A percentile compares a stretch with the other conserved stretches of the same genome.
phyloP scores from a whole-genome alignment of 768 basidiomycete genomes.

The Amanita thiersii region DNA sequence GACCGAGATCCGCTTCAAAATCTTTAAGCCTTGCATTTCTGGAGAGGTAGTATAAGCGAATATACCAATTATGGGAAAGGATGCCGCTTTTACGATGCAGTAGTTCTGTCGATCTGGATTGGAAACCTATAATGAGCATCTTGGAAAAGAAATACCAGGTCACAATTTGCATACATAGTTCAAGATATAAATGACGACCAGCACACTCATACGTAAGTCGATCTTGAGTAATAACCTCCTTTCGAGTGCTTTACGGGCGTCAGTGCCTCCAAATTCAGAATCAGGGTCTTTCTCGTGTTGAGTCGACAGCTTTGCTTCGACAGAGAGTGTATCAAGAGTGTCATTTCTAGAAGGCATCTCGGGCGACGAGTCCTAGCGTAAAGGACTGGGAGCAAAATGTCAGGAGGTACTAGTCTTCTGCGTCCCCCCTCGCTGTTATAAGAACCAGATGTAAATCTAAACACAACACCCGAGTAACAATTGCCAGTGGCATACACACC shows the following conservation, averaged over 20 bases:
- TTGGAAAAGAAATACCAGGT: conserved; percentile 1
- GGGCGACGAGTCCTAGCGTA: too few species aligned
- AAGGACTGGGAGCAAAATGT: too few species aligned
- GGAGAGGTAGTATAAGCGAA: too few species aligned
- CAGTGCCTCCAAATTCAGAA: conserved; percentile 41
- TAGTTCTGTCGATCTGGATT: conserved; percentile 74
- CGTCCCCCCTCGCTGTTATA: too few species aligned
- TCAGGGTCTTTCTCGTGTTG: conserved; percentile 18
- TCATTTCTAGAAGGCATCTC: too few species aligned
- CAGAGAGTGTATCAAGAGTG: too few species aligned
- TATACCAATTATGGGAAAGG: background rate
- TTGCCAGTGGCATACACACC: too few species aligned
- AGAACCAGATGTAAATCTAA: too few species aligned
- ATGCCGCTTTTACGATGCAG: conserved; percentile 52
- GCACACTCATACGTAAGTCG: conserved; percentile 46
- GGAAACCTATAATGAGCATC: background rate
- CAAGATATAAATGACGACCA: conserved; percentile 43
- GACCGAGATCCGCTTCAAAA: conserved; percentile 58
- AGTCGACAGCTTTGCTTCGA: background rate
- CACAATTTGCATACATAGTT: conserved; percentile 28
- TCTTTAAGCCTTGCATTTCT: conserved; percentile 70
- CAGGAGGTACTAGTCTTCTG: too few species aligned
- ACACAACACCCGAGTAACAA: too few species aligned
- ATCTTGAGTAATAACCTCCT: conserved; percentile 46
- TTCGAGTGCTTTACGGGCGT: conserved; percentile 39